Conservation (phyloP, 305 asterid species). For the Fraxinus platypoda region DNA sequence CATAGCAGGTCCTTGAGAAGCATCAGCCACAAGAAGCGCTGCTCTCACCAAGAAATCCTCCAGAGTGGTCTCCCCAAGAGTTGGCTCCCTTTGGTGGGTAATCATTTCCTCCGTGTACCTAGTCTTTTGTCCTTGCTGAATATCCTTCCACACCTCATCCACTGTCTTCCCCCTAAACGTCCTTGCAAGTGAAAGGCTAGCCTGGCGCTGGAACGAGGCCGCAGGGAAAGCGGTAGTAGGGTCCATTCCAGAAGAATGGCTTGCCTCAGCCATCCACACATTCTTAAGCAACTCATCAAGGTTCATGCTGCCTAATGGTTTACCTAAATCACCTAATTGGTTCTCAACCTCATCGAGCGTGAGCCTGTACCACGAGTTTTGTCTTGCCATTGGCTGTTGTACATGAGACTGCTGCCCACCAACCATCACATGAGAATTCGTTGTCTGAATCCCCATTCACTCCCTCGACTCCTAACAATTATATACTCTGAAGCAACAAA, state of each 20-base stretch:
- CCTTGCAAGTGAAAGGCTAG: constrained; percentile 58
- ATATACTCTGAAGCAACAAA: neutral
- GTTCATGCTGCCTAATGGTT: constrained; percentile 68
- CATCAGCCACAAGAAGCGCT: constrained; percentile 55
- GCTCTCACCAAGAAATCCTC: constrained; percentile 81
- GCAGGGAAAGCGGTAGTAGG: constrained; percentile 40
- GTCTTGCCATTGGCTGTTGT: constrained; percentile 38
- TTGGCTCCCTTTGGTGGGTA: constrained; percentile 41
- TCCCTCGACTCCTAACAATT: constrained; percentile 27
- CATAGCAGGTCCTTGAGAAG: constrained; percentile 55
- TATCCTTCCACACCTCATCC: constrained; percentile 70
- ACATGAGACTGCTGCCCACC: constrained; percentile 49
- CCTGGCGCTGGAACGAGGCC: constrained; percentile 60
- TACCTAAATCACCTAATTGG: constrained; percentile 56
- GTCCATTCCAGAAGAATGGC: constrained; percentile 33
- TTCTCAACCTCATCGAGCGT: constrained; percentile 58
- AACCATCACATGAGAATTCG: constrained; percentile 57
- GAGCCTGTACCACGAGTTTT: constrained; percentile 64
- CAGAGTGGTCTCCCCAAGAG: constrained; percentile 75
- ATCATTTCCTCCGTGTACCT: constrained; percentile 29
- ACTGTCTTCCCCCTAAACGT: constrained; percentile 61
- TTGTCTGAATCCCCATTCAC: constrained; percentile 75
- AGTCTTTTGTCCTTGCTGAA: constrained; percentile 51
- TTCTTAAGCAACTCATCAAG: constrained; percentile 66
- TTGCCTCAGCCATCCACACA: constrained; percentile 50